These are phyloP conservation scores for Posidonia australis DNA, from an alignment of 106 monocot genomes.

Conservation along the genomic window DNA sequence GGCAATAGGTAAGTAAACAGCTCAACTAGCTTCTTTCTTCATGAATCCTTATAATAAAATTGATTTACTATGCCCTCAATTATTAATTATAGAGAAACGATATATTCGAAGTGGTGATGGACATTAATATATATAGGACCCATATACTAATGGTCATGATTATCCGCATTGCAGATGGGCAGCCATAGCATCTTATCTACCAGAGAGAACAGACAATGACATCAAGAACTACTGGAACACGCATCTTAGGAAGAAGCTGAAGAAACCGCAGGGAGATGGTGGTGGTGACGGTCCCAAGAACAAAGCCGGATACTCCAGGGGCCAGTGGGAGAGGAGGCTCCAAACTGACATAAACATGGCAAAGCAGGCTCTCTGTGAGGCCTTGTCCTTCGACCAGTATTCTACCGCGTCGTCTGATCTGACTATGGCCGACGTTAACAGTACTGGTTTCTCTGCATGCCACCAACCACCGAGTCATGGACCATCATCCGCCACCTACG, in stretches of 20 bases:
- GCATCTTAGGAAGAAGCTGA: constrained; percentile 22
- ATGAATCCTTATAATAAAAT: constrained; percentile 10
- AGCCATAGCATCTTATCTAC: constrained; percentile 23
- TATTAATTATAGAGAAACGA: not conserved
- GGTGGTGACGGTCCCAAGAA: not conserved
- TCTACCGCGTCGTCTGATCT: not conserved
- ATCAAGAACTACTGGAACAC: constrained; percentile 33
- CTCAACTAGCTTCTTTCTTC: constrained; percentile 20
- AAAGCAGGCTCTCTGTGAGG: constrained; percentile 20
- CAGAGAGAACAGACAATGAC: constrained; percentile 27
- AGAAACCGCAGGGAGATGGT: not conserved
- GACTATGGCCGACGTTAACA: not conserved
- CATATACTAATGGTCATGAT: not conserved
- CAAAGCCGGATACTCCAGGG: not conserved
- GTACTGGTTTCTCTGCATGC: no score
- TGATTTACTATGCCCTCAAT: not conserved
- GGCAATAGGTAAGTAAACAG: constrained; percentile 16
- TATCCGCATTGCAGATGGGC: constrained; percentile 14
- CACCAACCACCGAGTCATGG: not conserved
- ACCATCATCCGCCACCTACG: constrained; percentile 7
- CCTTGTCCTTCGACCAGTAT: constrained; percentile 9
- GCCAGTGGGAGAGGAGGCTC: constrained; percentile 31
- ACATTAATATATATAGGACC: not conserved
- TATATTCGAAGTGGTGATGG: not conserved
- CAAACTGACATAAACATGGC: constrained; percentile 23